These are phyloP conservation scores for Phaeolepiota aurea DNA, from an alignment of 768 basidiomycete species.

Conservation along the genomic window DNA sequence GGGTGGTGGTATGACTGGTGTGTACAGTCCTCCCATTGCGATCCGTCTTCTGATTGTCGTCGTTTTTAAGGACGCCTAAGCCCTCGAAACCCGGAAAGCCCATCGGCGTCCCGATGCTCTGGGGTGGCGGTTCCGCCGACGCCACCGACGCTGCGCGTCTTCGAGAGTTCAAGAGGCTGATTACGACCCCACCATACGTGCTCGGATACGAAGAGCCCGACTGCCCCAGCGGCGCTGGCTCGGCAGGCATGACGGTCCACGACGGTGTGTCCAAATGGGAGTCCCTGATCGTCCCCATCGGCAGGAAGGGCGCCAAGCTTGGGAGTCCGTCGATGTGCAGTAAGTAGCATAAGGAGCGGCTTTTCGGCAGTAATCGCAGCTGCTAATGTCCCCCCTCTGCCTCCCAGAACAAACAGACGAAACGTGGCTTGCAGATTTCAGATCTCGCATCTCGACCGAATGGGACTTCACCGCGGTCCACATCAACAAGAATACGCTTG, in stretches of 20 bases:
- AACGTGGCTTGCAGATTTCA: conserved; percentile 35
- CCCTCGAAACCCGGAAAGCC: conserved; percentile 30
- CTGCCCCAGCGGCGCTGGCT: conserved; percentile 33
- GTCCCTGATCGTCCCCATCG: conserved; percentile 30
- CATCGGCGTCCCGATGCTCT: conserved; percentile 37
- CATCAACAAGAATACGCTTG: conserved; percentile 38
- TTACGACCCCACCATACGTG: conserved; percentile 25
- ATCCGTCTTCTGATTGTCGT: too few species aligned
- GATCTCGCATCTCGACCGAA: conserved; percentile 23
- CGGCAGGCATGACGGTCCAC: conserved; percentile 33
- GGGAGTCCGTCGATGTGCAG: conserved; percentile 44
- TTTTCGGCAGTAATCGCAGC: too few species aligned
- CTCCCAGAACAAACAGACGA: conserved; percentile 37
- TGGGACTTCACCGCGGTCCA: conserved; percentile 43
- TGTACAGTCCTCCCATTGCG: too few species aligned
- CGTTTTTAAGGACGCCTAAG: conserved; percentile 26
- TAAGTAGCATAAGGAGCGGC: conserved; percentile 23
- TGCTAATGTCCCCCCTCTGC: not conserved
- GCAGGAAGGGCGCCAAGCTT: conserved; percentile 28
- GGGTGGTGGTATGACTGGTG: conserved; percentile 46
- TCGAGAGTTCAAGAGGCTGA: conserved; percentile 24
- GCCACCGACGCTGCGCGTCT: conserved; percentile 29
- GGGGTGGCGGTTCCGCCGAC: conserved; percentile 34
- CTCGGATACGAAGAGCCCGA: conserved; percentile 42
- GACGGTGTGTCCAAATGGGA: conserved; percentile 34